Percentiles rank a stretch among this genome's conserved stretches.
Evolutionary conservation across 2,329 filamentous ascomycete species (phyloP).

Genomic region (Ilyonectria sp.): DNA sequence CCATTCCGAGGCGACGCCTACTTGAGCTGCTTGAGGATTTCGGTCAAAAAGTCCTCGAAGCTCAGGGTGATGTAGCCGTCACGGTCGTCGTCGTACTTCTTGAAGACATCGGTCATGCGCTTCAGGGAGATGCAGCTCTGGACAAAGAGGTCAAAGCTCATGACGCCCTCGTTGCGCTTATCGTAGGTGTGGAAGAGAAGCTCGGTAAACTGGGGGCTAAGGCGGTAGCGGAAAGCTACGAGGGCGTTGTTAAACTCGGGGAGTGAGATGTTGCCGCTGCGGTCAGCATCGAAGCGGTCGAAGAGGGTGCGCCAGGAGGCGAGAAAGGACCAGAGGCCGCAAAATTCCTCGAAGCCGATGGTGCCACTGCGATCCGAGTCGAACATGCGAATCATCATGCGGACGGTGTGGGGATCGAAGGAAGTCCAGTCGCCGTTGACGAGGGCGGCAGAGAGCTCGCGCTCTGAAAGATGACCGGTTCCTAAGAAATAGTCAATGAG

Average conservation of each 20-base stretch:
- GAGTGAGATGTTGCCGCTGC: slow-evolving; percentile 87
- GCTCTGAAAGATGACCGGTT: slow-evolving; percentile 86
- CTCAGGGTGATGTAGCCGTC: slow-evolving; percentile 92
- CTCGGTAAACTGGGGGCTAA: slow-evolving; percentile 87
- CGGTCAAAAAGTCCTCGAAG: slow-evolving; percentile 85
- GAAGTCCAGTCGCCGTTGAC: slow-evolving; percentile 97
- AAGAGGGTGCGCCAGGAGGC: slow-evolving; percentile 95
- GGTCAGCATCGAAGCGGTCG: slow-evolving; percentile 93
- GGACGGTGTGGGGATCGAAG: slow-evolving; percentile 94
- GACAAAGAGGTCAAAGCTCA: slow-evolving; percentile 97
- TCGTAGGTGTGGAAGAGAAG: slow-evolving; percentile 93
- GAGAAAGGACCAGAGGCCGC: slow-evolving; percentile 95
- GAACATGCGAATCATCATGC: slow-evolving; percentile 99
- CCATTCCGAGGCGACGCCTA: slow-evolving; percentile 45
- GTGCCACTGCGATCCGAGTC: slow-evolving; percentile 90
- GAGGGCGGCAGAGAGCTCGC: slow-evolving; percentile 88
- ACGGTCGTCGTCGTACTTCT: slow-evolving; percentile 97
- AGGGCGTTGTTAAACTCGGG: slow-evolving; percentile 92
- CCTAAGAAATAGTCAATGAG: slow-evolving; percentile 58
- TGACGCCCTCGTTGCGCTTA: slow-evolving; percentile 77
- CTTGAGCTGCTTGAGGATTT: slow-evolving; percentile 74
- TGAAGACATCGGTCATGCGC: slow-evolving; percentile 99
- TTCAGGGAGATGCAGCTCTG: slow-evolving; percentile 97
- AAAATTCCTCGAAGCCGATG: slow-evolving; percentile 97
- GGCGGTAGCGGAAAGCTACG: slow-evolving; percentile 92